phyloP scores from a whole-genome alignment of 495 filamentous ascomycete species.

The Annulohypoxylon maeteangense region DNA sequence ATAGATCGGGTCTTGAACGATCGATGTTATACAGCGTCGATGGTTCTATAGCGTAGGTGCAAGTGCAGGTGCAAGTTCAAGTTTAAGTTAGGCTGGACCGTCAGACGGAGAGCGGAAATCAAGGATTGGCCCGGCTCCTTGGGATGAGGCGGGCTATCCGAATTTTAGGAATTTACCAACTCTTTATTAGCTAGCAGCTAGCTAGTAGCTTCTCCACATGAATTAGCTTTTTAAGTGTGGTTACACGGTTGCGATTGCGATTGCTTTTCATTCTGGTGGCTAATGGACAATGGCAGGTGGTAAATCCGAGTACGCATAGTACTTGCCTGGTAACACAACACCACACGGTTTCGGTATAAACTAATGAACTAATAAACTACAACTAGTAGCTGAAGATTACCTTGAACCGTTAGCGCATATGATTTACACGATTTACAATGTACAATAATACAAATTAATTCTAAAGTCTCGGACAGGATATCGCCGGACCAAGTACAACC shows the following conservation, averaged over 20 bases:
- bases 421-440: background rate
- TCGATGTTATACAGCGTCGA: constrained; percentile 35
- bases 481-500: constrained; percentile 18
- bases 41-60: constrained; percentile 10
- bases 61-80: background rate
- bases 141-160: constrained; percentile 14
- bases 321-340: constrained; percentile 28
- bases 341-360: constrained; percentile 19
- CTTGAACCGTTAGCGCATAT: constrained; percentile 23
- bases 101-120: background rate
- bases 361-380: background rate
- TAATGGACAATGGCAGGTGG: background rate
- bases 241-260: constrained; percentile 35
- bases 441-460: background rate
- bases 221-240: background rate
- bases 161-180: constrained; percentile 12
- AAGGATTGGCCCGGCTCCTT: constrained; percentile 20
- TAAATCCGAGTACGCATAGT: constrained; percentile 6
- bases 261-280: constrained; percentile 22
- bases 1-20: background rate
- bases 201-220: constrained; percentile 19
- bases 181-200: constrained; percentile 22
- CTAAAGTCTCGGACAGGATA: constrained; percentile 32
- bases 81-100: background rate
- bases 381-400: constrained; percentile 19